phyloP scores from a whole-genome alignment of 495 filamentous ascomycete genomes.

The Xylaria palmicola region DNA sequence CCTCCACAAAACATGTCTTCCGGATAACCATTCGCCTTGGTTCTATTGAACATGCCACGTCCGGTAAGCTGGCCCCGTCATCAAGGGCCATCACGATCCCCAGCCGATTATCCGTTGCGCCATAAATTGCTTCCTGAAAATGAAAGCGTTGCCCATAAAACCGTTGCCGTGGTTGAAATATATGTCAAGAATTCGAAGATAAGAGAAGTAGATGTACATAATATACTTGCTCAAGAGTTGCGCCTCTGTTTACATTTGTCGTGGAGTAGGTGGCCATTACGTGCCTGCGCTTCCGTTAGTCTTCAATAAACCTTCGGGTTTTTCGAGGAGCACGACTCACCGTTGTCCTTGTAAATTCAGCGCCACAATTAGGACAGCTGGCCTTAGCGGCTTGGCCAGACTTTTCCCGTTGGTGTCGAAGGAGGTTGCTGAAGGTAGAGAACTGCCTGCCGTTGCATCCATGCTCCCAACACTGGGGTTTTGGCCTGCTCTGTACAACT shows the following conservation, averaged over 20 bases:
- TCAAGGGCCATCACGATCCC: neutral
- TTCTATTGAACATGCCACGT: conserved; percentile 9
- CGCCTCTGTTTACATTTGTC: conserved; percentile 81
- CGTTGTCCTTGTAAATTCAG: conserved; percentile 88
- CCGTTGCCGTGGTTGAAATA: conserved; percentile 1
- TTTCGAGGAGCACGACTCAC: conserved; percentile 11
- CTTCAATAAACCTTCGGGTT: neutral
- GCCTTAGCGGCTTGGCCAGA: conserved; percentile 85
- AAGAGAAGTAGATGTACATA: conserved; percentile 9
- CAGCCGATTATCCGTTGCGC: conserved; percentile 11
- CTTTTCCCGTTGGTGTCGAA: conserved; percentile 91
- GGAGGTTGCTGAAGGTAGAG: conserved; percentile 91
- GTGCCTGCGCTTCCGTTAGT: conserved; percentile 44
- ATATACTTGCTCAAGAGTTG: conserved; percentile 31
- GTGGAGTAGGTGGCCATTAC: conserved; percentile 83
- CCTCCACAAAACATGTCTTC: neutral
- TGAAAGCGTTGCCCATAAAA: conserved; percentile 15
- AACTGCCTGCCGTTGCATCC: conserved; percentile 93
- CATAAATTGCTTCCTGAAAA: neutral
- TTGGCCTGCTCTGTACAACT: conserved; percentile 72
- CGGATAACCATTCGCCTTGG: conserved; percentile 10
- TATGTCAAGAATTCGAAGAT: neutral
- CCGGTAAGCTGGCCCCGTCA: neutral
- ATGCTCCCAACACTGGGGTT: conserved; percentile 94
- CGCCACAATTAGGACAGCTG: conserved; percentile 81